Evolutionary conservation across 306 rosid genomes (phyloP).

Genomic region (Ormosia emarginata): DNA sequence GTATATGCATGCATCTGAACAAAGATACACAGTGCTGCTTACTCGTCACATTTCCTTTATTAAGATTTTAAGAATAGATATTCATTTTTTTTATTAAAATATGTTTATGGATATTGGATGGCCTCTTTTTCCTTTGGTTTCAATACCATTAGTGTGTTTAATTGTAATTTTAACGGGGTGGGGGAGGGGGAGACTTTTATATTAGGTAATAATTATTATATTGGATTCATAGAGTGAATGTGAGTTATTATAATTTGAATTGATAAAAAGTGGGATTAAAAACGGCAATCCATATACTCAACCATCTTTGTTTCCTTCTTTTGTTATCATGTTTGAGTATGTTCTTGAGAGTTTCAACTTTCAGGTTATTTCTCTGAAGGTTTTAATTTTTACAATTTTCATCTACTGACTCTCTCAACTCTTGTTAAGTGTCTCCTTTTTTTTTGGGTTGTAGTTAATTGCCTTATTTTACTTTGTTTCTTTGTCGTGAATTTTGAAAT

Average conservation of each 20-base stretch:
- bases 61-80: background rate
- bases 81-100: background rate
- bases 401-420: background rate
- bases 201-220: background rate
- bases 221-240: background rate
- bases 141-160: background rate
- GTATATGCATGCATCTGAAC: background rate
- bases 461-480: constrained; percentile 6
- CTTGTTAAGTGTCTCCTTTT: background rate
- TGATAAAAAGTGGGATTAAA: background rate
- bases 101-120: background rate
- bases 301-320: background rate
- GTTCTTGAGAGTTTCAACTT: background rate
- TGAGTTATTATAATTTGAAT: background rate
- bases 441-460: background rate
- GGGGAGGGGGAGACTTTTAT: background rate
- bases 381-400: constrained; percentile 8
- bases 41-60: background rate
- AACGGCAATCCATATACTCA: background rate
- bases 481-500: constrained; percentile 13
- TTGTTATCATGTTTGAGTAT: background rate
- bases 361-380: background rate
- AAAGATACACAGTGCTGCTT: background rate
- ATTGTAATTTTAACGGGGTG: background rate
- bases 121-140: background rate